Conservation (phyloP, 2,329 filamentous ascomycete genomes). For the Aspergillus sp. region DNA sequence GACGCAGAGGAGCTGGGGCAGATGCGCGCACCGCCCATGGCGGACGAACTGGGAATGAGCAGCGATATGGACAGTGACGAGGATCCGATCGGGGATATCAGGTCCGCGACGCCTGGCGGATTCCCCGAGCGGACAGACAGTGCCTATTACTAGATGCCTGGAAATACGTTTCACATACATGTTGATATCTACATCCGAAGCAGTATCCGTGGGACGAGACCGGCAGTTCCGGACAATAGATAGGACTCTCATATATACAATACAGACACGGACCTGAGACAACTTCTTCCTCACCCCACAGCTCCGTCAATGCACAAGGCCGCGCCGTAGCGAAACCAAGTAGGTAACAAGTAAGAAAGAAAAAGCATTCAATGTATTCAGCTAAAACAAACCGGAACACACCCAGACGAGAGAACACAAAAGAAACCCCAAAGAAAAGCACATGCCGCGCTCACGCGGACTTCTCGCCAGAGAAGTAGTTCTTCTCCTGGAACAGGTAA, state of each 20-base stretch:
- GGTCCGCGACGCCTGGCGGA: constrained; percentile 28
- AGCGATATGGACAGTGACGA: constrained; percentile 47
- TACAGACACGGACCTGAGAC: not conserved
- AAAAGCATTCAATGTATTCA: not conserved
- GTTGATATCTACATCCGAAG: not conserved
- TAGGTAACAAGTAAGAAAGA: not conserved
- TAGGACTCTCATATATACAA: not conserved
- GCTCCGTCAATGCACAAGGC: not conserved
- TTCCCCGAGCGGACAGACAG: constrained; percentile 37
- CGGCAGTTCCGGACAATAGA: not conserved
- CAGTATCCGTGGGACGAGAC: not conserved
- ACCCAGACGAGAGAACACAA: constrained; percentile 1
- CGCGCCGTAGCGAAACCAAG: too few relatives aligned
- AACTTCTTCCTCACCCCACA: not conserved
- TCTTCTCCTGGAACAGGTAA: constrained; percentile 64
- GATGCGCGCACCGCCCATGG: constrained; percentile 58
- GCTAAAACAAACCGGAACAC: not conserved
- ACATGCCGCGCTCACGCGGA: constrained; percentile 21
- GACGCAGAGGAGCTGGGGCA: constrained; percentile 61
- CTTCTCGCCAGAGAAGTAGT: constrained; percentile 48
- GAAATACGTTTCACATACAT: not conserved
- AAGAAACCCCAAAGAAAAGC: constrained; percentile 6
- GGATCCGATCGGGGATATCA: constrained; percentile 20
- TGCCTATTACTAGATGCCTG: constrained; percentile 29
- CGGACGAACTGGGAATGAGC: constrained; percentile 38